Evolutionary conservation across 164 flowering plant species (phyloP), one percentile per base, ranked within the genome.

Genomic region (Buxus sempervirens): DNA sequence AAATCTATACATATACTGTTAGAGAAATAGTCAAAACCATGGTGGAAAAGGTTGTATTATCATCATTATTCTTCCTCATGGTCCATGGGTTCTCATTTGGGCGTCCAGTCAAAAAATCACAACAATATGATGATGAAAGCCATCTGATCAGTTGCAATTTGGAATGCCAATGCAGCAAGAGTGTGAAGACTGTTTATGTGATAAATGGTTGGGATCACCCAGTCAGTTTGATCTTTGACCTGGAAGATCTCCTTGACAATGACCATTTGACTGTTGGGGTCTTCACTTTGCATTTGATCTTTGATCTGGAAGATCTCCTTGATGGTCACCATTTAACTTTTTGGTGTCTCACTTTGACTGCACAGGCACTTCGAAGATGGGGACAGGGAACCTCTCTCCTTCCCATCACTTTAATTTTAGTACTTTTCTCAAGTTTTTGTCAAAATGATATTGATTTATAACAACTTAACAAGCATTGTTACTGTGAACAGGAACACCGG

Each of bases 401-500:
- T 23, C 60, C 1, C 45, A 41, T 41, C n/a, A 41, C 45, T 58
- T 15, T 20, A 16, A 4, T 26, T n/a, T n/a, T n/a, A n/a, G n/a
- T n/a, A n/a, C 36, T 14, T 25, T 18, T 24, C 23, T 10, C 32
- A 25, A 26, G 19, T 16, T 25, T 27, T 45, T 16, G 38, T 16
- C 18, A 26, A 25, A 27, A 58, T 58, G 38, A 14, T 27, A 9
- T 41, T 23, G 62, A 57, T 28, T 26, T 28, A 22, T 26, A 10
- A 62, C 27, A 13, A 22, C 25, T 20, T 26, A 10, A 62, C 27
- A 13, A 22, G 41, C 22, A 23, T 32, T 66, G 68, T 9, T 63
- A 21, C 15, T 72, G 54, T 32, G 22, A 60, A 54, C 90, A 92
- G 99, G 99, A 92, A 77, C 71, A 71, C 76, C 84, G 73, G 76